Percentiles rank a stretch among this genome's conserved stretches.
phyloP scores from a whole-genome alignment of 2,329 filamentous ascomycete genomes.

The Sclerotinia spermophila region DNA sequence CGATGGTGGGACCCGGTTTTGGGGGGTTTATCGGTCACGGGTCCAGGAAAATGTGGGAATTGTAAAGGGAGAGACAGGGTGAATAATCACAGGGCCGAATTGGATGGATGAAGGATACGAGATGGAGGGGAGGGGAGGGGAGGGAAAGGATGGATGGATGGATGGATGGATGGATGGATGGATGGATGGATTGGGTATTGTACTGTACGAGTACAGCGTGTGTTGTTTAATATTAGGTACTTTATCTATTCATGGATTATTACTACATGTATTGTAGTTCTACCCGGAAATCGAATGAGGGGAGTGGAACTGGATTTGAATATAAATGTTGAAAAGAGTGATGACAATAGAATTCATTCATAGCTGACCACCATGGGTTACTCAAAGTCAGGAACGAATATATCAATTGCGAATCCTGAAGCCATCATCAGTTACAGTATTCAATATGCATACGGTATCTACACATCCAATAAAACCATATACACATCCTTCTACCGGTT shows the following conservation, averaged over 20 bases:
- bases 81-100: background rate
- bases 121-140: background rate
- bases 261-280: no score
- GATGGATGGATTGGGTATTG: background rate
- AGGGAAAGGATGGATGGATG: background rate
- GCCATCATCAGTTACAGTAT: background rate
- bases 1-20: slow-evolving; percentile 14
- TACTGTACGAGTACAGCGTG: background rate
- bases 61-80: background rate
- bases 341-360: background rate
- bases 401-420: background rate
- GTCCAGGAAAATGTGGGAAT: background rate
- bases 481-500: background rate
- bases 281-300: no score
- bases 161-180: background rate
- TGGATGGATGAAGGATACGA: background rate
- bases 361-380: background rate
- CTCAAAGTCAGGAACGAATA: background rate
- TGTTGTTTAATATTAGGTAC: background rate
- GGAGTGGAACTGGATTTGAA: background rate
- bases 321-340: background rate
- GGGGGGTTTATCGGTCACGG: slow-evolving; percentile 11
- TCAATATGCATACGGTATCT: no score
- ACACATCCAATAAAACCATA: background rate
- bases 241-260: background rate